Percentiles rank a stretch among this genome's conserved stretches.
phyloP scores from a whole-genome alignment of 1,139 yeast genomes.

The Pichia cactophila region DNA sequence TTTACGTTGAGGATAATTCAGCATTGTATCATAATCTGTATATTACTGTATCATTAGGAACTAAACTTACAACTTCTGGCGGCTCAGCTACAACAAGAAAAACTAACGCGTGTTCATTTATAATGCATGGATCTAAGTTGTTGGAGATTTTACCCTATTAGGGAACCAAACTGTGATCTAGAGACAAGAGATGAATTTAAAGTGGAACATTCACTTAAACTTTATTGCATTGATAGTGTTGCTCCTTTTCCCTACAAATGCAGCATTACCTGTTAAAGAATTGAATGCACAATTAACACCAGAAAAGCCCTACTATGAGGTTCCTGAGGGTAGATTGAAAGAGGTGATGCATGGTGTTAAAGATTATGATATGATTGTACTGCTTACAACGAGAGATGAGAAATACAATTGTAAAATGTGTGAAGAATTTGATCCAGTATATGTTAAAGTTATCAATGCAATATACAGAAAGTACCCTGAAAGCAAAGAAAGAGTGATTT shows the following conservation, averaged over 20 bases:
- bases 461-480: constrained; percentile 39
- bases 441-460: constrained; percentile 35
- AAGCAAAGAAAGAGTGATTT: constrained; percentile 33
- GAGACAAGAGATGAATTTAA: not conserved
- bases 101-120: too few relatives aligned
- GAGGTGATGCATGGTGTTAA: constrained; percentile 28
- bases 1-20: not conserved
- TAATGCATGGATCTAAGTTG: too few relatives aligned
- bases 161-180: not conserved
- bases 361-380: constrained; percentile 36
- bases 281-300: constrained; percentile 10
- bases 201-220: not conserved
- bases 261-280: constrained; percentile 3
- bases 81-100: too few relatives aligned
- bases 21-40: not conserved
- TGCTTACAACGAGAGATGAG: constrained; percentile 37
- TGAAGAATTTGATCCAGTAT: constrained; percentile 32
- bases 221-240: not conserved
- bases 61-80: too few relatives aligned
- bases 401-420: constrained; percentile 38
- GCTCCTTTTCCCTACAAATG: not conserved
- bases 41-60: not conserved
- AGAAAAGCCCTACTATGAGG: constrained; percentile 11
- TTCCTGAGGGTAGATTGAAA: constrained; percentile 16
- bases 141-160: not conserved